Evolutionary conservation across 1,139 yeast genomes (phyloP).

Genomic region (Yamadazyma taylorii): DNA sequence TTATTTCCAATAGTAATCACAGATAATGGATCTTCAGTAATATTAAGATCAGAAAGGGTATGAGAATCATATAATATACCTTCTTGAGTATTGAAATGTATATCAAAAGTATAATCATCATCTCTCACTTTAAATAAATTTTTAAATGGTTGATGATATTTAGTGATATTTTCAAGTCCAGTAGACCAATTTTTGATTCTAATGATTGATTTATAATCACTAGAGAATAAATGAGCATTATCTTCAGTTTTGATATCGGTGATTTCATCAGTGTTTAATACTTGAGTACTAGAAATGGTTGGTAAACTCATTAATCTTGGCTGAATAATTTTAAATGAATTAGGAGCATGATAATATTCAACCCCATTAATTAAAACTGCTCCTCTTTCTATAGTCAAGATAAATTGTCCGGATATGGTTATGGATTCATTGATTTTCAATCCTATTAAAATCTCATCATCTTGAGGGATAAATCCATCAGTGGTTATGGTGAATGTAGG

Average conservation of each 20-base stretch:
- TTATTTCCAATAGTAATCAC: conserved; percentile 50
- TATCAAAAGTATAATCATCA: conserved; percentile 34
- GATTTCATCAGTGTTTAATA: conserved; percentile 30
- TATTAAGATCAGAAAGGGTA: conserved; percentile 4
- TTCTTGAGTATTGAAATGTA: conserved; percentile 26
- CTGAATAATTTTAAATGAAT: conserved; percentile 40
- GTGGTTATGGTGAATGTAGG: conserved; percentile 35
- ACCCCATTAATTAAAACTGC: conserved; percentile 55
- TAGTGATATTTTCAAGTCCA: conserved; percentile 50
- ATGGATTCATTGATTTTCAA: conserved; percentile 48
- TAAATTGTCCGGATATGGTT: conserved; percentile 59
- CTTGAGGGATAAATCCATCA: conserved; percentile 35
- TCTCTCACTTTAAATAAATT: conserved; percentile 32
- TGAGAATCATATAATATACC: conserved; percentile 17
- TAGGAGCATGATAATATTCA: conserved; percentile 40
- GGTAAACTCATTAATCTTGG: conserved; percentile 59
- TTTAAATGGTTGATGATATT: conserved; percentile 51
- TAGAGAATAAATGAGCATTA: conserved; percentile 34
- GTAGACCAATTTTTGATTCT: conserved; percentile 34
- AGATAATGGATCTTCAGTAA: conserved; percentile 16
- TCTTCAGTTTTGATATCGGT: conserved; percentile 22
- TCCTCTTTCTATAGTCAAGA: conserved; percentile 57
- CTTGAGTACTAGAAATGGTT: conserved; percentile 49
- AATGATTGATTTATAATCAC: conserved; percentile 46
- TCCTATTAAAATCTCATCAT: conserved; percentile 38